Conservation (phyloP, 768 basidiomycete species). For the Xerocomellus amylosporus region DNA sequence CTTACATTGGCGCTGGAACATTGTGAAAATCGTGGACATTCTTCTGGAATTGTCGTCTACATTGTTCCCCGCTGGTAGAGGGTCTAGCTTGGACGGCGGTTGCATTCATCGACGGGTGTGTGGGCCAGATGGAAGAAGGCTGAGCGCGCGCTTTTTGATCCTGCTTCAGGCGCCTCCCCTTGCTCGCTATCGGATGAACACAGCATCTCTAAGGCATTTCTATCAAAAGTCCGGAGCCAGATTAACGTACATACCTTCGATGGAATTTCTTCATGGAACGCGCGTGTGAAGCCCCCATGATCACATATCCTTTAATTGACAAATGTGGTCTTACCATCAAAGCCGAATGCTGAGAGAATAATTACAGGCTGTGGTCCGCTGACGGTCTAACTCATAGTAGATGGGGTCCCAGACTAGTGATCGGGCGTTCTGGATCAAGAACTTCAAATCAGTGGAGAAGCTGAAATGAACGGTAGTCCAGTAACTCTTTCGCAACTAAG, state of each 20-base stretch:
- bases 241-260: constrained; percentile 5
- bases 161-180: too few relatives aligned
- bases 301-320: not conserved
- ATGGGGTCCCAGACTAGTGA: too few relatives aligned
- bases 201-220: not conserved
- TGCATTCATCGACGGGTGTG: constrained; percentile 6
- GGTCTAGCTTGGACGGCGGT: not conserved
- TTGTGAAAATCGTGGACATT: constrained; percentile 1
- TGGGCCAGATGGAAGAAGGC: not conserved
- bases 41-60: not conserved
- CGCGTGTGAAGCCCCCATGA: constrained; percentile 2
- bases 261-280: constrained; percentile 15
- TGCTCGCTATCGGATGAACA: not conserved
- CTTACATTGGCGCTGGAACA: constrained; percentile 25
- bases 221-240: constrained; percentile 13
- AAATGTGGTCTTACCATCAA: too few relatives aligned
- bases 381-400: too few relatives aligned
- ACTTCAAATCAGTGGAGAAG: too few relatives aligned
- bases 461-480: too few relatives aligned
- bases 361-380: too few relatives aligned
- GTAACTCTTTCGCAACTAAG: too few relatives aligned
- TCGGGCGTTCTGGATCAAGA: too few relatives aligned
- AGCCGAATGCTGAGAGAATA: too few relatives aligned
- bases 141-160: not conserved
- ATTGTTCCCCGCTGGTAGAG: not conserved